A percentile compares a stretch with the other conserved stretches of the same genome.
phyloP scores from a whole-genome alignment of 1,139 yeast species.

The Pichia sp. region DNA sequence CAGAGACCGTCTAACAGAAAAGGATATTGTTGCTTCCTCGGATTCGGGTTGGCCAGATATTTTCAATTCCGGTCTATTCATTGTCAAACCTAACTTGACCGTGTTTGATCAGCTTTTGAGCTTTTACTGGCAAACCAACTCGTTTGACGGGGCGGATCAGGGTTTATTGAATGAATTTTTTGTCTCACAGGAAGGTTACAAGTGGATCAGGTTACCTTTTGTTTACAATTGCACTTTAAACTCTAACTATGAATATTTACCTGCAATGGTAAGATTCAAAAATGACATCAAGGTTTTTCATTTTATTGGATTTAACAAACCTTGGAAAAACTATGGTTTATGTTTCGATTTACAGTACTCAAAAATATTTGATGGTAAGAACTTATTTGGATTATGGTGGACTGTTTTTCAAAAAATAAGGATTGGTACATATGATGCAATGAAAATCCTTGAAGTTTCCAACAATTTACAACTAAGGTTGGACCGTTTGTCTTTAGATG shows the following conservation, averaged over 20 bases:
- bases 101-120: slow-evolving; percentile 38
- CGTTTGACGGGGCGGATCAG: slow-evolving; percentile 93
- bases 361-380: slow-evolving; percentile 10
- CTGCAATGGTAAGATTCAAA: slow-evolving; percentile 63
- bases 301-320: slow-evolving; percentile 74
- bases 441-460: slow-evolving; percentile 7
- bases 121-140: slow-evolving; percentile 28
- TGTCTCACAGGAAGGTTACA: slow-evolving; percentile 22
- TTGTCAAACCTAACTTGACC: slow-evolving; percentile 47
- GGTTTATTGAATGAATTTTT: slow-evolving; percentile 83
- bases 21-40: slow-evolving; percentile 65
- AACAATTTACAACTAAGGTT: slow-evolving; percentile 4
- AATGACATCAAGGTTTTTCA: slow-evolving; percentile 57
- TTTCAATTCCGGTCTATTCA: slow-evolving; percentile 83
- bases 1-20: not conserved
- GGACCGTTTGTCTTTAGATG: too few relatives aligned
- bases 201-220: slow-evolving; percentile 71
- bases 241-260: slow-evolving; percentile 66
- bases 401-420: slow-evolving; percentile 22
- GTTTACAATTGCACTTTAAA: slow-evolving; percentile 77
- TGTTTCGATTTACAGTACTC: slow-evolving; percentile 8
- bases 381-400: slow-evolving; percentile 34
- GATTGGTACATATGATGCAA: too few relatives aligned
- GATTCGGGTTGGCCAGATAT: slow-evolving; percentile 96
- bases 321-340: slow-evolving; percentile 44